phyloP scores from a whole-genome alignment of 345 rosid genomes.

The Syzygium jambos region DNA sequence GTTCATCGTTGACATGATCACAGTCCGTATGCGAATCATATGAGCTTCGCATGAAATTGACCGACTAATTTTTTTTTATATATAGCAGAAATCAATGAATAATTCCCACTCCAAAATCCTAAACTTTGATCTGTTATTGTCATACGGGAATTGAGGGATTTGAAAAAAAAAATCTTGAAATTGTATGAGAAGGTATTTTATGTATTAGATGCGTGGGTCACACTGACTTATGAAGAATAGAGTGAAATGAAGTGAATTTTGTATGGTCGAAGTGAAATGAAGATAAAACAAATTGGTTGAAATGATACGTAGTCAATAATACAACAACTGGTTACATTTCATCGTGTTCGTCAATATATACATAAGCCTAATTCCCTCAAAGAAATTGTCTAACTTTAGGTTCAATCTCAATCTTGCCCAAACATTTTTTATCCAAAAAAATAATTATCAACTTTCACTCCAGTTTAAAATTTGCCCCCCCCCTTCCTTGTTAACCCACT shows the following conservation, averaged over 20 bases:
- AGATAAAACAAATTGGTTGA: too few relatives aligned
- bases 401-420: not conserved
- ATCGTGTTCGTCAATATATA: not conserved
- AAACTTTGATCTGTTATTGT: not conserved
- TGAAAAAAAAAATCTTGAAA: not conserved
- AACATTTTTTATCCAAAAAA: not conserved
- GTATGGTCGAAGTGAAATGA: too few relatives aligned
- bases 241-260: too few relatives aligned
- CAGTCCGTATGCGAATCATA: not conserved
- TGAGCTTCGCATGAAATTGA: not conserved
- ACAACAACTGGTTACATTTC: not conserved
- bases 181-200: not conserved
- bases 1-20: not conserved
- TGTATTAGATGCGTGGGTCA: not conserved
- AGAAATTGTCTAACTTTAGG: not conserved
- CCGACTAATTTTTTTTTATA: not conserved
- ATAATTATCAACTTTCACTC: too few relatives aligned
- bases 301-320: not conserved
- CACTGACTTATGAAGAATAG: not conserved
- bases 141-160: not conserved
- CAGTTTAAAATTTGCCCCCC: too few relatives aligned
- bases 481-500: too few relatives aligned
- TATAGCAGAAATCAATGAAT: not conserved
- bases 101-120: not conserved
- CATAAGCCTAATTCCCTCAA: not conserved